A percentile compares a stretch with the other conserved stretches of the same genome.
These are phyloP conservation scores for Primulina huaijiensis DNA, from an alignment of 257 asterid species.

Conservation along the genomic window DNA sequence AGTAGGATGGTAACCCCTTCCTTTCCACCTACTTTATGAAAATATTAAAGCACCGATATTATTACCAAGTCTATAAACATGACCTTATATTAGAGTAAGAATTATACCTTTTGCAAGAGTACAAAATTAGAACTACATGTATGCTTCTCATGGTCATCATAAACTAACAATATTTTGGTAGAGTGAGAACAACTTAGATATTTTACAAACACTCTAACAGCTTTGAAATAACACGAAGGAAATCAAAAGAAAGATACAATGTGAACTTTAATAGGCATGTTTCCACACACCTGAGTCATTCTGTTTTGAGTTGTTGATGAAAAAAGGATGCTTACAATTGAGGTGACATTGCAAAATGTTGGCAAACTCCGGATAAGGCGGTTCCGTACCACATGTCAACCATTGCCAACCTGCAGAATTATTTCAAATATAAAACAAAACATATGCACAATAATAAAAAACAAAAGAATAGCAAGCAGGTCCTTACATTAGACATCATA, in stretches of 20 bases:
- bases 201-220: background rate
- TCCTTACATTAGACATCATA: no score
- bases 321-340: slow-evolving; percentile 53
- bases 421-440: slow-evolving; percentile 21
- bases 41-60: no score
- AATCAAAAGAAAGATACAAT: slow-evolving; percentile 8
- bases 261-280: slow-evolving; percentile 7
- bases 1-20: no score
- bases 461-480: background rate
- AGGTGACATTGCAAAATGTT: slow-evolving; percentile 49
- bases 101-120: background rate
- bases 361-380: no score
- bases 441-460: background rate
- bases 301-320: background rate
- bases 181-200: background rate
- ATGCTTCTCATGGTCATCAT: slow-evolving; percentile 6
- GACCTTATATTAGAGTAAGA: slow-evolving; percentile 3
- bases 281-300: slow-evolving; percentile 16
- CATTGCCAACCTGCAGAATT: slow-evolving; percentile 64
- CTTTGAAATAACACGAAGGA: slow-evolving; percentile 1
- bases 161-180: background rate
- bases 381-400: no score
- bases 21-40: no score
- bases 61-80: slow-evolving; percentile 8
- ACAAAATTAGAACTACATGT: background rate